A percentile compares a stretch with the other conserved stretches of the same genome.
Evolutionary conservation across 2,329 filamentous ascomycete genomes (phyloP).

Genomic region (Claviceps sp.): DNA sequence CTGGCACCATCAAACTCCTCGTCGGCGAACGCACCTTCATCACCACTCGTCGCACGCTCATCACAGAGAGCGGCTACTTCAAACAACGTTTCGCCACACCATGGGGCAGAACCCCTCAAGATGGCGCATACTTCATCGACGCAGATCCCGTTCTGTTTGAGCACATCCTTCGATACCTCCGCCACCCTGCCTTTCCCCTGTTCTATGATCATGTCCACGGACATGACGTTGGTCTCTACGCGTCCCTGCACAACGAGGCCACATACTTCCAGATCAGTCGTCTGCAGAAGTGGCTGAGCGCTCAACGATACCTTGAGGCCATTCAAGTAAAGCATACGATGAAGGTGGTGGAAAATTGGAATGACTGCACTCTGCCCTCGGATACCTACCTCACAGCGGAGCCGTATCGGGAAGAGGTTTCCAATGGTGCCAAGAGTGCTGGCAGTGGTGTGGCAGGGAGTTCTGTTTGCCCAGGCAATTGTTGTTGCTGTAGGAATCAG

Average conservation of each 20-base stretch:
- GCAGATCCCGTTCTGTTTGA: slow-evolving; percentile 22
- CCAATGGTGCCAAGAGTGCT: no score
- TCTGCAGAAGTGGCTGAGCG: neutral
- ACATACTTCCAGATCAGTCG: neutral
- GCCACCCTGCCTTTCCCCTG: slow-evolving; percentile 19
- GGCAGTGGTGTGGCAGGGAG: neutral
- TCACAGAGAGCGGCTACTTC: neutral
- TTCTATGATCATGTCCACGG: slow-evolving; percentile 14
- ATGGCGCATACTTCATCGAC: slow-evolving; percentile 23
- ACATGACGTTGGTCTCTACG: neutral
- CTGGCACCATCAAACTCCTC: neutral
- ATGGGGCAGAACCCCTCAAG: slow-evolving; percentile 1
- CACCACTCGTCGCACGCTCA: neutral
- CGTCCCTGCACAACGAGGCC: neutral
- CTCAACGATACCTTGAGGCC: neutral
- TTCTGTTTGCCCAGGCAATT: neutral
- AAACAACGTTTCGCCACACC: neutral
- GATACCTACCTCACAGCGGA: neutral
- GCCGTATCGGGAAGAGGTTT: neutral
- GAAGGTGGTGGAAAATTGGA: neutral
- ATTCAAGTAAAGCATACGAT: neutral
- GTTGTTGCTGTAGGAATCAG: neutral
- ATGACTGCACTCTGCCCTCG: neutral
- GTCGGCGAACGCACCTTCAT: neutral
- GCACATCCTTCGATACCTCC: slow-evolving; percentile 22